These are phyloP conservation scores for Rehmannia glutinosa DNA, from an alignment of 257 asterid genomes.

Conservation along the genomic window DNA sequence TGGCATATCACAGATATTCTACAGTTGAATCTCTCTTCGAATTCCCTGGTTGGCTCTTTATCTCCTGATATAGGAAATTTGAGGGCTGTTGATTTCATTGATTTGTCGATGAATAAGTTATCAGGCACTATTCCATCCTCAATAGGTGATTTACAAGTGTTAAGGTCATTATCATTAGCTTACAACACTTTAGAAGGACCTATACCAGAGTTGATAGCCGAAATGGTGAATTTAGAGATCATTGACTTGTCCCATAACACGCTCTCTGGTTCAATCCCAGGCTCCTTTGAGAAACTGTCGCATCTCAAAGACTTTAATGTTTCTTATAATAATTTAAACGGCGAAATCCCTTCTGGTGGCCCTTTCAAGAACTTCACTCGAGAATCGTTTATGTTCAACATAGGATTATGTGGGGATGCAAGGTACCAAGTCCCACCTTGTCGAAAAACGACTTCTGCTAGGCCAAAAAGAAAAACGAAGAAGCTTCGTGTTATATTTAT, in stretches of 20 bases:
- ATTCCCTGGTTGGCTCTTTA: background rate
- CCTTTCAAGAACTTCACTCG: constrained; percentile 11
- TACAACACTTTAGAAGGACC: background rate
- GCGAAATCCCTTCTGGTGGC: constrained; percentile 18
- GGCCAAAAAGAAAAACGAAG: background rate
- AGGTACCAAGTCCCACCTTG: background rate
- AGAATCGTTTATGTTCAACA: constrained; percentile 1
- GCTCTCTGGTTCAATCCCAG: constrained; percentile 10
- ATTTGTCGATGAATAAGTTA: constrained; percentile 5
- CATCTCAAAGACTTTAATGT: constrained; percentile 1
- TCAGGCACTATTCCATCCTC: background rate
- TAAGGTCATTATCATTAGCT: background rate
- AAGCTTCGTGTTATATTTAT: background rate
- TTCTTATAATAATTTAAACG: constrained; percentile 9
- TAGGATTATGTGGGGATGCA: constrained; percentile 4
- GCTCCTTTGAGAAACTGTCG: background rate
- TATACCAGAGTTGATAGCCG: background rate
- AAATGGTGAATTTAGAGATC: background rate
- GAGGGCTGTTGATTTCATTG: background rate
- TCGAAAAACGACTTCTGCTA: background rate
- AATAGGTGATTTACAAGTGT: background rate
- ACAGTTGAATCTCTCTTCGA: background rate
- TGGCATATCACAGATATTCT: background rate
- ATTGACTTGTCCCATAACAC: background rate
- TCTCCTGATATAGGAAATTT: background rate